These are phyloP conservation scores for Botrytis sinoallii DNA, from an alignment of 2,329 filamentous ascomycete species.

Conservation along the genomic window DNA sequence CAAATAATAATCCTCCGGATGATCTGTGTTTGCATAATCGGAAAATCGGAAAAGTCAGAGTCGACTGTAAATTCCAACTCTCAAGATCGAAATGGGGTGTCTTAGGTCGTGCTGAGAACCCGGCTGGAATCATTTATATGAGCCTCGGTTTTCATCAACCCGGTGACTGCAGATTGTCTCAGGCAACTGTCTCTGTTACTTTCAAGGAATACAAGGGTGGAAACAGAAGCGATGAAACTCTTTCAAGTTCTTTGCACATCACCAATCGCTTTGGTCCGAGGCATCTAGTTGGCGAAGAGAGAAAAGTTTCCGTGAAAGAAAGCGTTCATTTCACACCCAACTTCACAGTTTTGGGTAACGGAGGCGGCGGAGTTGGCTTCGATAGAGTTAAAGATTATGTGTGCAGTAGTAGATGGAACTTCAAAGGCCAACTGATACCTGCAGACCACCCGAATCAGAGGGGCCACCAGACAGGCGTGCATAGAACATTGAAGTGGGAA, in stretches of 20 bases:
- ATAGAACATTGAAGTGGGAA: neutral
- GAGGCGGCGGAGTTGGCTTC: neutral
- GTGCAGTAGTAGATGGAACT: neutral
- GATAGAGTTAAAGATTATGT: neutral
- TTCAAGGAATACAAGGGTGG: neutral
- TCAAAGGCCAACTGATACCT: neutral
- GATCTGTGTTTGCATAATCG: neutral
- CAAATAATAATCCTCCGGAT: neutral
- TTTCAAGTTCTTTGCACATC: neutral
- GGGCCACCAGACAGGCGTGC: neutral
- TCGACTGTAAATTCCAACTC: neutral
- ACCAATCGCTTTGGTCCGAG: neutral
- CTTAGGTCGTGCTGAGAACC: neutral
- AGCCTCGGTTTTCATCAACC: neutral
- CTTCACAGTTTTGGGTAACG: neutral
- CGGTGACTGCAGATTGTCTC: neutral
- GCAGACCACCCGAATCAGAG: neutral
- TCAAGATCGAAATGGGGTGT: neutral
- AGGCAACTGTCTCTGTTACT: neutral
- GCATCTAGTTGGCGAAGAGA: neutral
- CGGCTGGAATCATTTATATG: neutral
- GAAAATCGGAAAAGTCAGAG: neutral
- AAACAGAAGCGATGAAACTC: neutral
- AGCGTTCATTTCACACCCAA: neutral
- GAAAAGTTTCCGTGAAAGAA: neutral